Conservation (phyloP, 192 early-diverging fungal genomes). For the Backusella australiensis region DNA sequence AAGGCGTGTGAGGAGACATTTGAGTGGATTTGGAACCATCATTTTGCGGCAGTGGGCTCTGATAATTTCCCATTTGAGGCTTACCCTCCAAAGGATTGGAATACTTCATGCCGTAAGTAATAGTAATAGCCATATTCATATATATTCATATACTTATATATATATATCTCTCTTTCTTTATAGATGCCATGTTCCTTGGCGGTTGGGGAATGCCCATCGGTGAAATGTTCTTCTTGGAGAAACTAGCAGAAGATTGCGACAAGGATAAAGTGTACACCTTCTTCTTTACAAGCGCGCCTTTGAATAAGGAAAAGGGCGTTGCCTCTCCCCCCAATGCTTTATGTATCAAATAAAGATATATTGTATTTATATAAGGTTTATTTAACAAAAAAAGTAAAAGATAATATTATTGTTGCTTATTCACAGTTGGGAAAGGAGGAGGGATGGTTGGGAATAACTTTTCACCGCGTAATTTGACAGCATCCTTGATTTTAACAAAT, state of each 20-base stretch:
- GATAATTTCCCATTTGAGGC: constrained; percentile 26
- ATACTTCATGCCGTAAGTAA: constrained; percentile 24
- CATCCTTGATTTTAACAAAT: constrained; percentile 85
- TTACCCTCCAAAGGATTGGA: constrained; percentile 16
- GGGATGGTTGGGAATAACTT: constrained; percentile 59
- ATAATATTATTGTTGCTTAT: constrained; percentile 11
- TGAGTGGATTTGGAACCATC: constrained; percentile 32
- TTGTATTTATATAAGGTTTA: background rate
- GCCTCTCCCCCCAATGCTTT: constrained; percentile 34
- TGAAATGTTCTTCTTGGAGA: constrained; percentile 31
- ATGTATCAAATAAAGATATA: constrained; percentile 28
- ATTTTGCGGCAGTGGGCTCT: constrained; percentile 29
- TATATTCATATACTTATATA: background rate
- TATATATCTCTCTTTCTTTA: background rate
- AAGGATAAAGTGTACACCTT: constrained; percentile 26
- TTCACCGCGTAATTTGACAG: constrained; percentile 69
- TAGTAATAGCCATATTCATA: background rate
- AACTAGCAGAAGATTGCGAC: constrained; percentile 21
- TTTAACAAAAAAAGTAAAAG: background rate
- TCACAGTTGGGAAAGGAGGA: constrained; percentile 74
- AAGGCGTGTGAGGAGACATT: constrained; percentile 32
- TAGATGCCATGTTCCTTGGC: constrained; percentile 28
- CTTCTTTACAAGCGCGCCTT: constrained; percentile 32
- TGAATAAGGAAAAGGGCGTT: constrained; percentile 30
- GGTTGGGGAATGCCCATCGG: constrained; percentile 36